phyloP scores from a whole-genome alignment of 169 alveolate genomes.

The Neospora caninum region DNA sequence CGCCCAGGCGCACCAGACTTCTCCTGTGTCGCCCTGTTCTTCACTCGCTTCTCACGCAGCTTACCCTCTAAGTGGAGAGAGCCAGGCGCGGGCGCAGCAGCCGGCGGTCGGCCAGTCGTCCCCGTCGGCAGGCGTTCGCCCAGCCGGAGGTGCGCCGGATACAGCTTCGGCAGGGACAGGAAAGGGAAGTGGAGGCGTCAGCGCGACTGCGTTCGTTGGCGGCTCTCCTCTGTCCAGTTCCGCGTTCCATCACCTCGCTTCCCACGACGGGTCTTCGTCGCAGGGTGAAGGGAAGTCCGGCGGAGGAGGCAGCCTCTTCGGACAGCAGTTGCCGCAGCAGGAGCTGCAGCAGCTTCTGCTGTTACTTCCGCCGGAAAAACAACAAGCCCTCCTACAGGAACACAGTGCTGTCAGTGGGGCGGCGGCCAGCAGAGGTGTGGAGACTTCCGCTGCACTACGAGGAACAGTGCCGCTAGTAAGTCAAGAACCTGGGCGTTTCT shows the following conservation, averaged over 20 bases:
- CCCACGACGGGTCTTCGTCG: neutral
- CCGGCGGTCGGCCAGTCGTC: neutral
- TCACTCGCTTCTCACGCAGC: constrained; percentile 6
- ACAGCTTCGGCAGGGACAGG: neutral
- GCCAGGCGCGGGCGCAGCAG: neutral
- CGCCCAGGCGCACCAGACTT: neutral
- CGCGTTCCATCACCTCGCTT: neutral
- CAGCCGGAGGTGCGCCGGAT: neutral
- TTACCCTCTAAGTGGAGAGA: neutral
- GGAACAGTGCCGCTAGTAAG: neutral
- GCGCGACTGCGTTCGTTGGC: neutral
- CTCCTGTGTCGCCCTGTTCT: neutral
- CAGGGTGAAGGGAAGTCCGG: neutral
- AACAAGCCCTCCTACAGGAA: neutral
- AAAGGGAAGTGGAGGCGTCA: neutral
- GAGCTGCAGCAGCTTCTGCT: constrained; percentile 19
- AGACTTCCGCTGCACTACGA: neutral
- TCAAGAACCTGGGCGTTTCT: too few species aligned
- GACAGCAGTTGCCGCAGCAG: constrained; percentile 34
- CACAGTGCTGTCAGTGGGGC: neutral
- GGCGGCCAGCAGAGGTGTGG: neutral
- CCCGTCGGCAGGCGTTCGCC: neutral
- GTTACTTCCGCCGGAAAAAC: constrained; percentile 7
- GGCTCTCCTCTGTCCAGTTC: neutral
- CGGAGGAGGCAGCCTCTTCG: constrained; percentile 15